Evolutionary conservation across 2,329 filamentous ascomycete genomes (phyloP), one percentile per base, ranked within the genome.

Genomic region (Aspergillus ochraceoroseus): DNA sequence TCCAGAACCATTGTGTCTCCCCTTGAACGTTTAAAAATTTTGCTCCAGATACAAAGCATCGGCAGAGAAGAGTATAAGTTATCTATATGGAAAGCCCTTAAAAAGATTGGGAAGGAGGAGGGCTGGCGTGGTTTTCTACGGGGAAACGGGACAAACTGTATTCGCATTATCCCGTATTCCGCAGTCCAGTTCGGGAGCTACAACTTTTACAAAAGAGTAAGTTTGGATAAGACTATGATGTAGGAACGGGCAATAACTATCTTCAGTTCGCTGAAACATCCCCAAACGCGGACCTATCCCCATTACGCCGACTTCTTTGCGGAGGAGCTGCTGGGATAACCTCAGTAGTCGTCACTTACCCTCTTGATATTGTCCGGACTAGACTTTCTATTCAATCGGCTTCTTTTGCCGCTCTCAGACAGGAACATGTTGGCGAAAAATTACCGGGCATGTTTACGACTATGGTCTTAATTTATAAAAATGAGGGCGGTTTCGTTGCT

Each of bases 121-220:
- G 92, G 92, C 39, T 96, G 89, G 87, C 82, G 81, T 64, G 92
- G 92, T 0, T 94, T 96, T 67, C 94, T 98, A 89, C 81, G 88
- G 52, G 92, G 92, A 37, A 98, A 98, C 63, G 92, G 92, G 49
- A 95, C 89, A 46, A 98, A 98, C 66, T 98, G 92, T 73, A 87
- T 98, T 57, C 86, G 92, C 47, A 98, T 98, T 53, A 87, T 98
- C 37, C 92, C 92, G 3, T 98, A 98, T 66, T 96, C 90, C 34
- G 92, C 92, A 7, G 92, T 96, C 27, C 92, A 98, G 61, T 98
- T 98, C 66, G 90, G 90, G 54, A 94, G 88, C 61, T 98, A 96
- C 72, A 96, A 94, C 63, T 80, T 96, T 53, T 98, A 98, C 70
- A 95, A 94, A 68, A 78, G 81, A 70, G 89, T 94, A 70, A 63